These are phyloP conservation scores for Aschersonia sp. DNA, from an alignment of 2,329 filamentous ascomycete genomes.

Conservation along the genomic window DNA sequence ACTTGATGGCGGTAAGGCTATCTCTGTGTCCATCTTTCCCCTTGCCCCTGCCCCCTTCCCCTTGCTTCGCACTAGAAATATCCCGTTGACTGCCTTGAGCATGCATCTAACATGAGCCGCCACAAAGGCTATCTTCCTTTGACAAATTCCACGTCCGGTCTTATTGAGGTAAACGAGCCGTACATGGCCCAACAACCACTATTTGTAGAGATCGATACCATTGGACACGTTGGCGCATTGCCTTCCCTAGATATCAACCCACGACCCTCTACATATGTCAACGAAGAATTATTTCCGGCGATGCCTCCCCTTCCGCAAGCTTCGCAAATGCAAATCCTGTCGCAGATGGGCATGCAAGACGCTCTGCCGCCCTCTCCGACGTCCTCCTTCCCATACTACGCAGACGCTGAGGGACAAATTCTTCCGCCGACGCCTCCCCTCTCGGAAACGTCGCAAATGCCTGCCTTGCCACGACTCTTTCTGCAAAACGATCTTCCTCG, in stretches of 20 bases:
- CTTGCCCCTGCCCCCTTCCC: background rate
- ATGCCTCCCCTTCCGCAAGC: background rate
- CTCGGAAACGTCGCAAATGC: too few species aligned
- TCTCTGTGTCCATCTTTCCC: background rate
- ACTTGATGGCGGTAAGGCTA: conserved; percentile 16
- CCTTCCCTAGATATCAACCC: background rate
- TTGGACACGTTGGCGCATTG: background rate
- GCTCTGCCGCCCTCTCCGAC: background rate
- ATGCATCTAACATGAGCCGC: background rate
- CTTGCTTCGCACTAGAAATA: too few species aligned
- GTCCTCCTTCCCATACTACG: background rate
- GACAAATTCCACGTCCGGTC: background rate
- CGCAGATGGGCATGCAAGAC: background rate
- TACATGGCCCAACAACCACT: background rate
- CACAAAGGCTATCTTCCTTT: background rate
- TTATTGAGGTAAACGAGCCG: background rate
- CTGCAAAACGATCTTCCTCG: too few species aligned
- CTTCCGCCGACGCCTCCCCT: too few species aligned
- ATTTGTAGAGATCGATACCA: background rate
- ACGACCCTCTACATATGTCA: too few species aligned
- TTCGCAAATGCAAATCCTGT: background rate
- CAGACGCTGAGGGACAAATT: too few species aligned
- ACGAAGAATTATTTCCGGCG: too few species aligned
- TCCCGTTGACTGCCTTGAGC: background rate
- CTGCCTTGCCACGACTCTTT: too few species aligned